These are phyloP conservation scores for Melastoma candidum DNA, from an alignment of 441 rosid genomes.

Conservation along the genomic window DNA sequence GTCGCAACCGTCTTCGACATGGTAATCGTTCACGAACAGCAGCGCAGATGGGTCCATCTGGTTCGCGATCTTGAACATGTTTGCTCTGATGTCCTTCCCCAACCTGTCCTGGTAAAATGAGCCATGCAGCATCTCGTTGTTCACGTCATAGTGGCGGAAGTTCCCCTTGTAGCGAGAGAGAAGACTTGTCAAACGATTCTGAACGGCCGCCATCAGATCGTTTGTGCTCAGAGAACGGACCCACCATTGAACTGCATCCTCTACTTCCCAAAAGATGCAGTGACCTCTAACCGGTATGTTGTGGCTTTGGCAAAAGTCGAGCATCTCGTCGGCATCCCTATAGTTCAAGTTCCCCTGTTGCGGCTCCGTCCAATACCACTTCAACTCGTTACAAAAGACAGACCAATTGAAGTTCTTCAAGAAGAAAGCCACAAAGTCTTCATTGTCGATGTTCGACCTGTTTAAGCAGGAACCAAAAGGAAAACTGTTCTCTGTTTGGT, in stretches of 20 bases:
- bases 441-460: constrained; percentile 72
- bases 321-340: constrained; percentile 82
- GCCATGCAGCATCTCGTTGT: constrained; percentile 94
- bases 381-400: constrained; percentile 84
- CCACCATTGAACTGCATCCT: constrained; percentile 62
- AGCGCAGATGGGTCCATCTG: constrained; percentile 67
- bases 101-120: constrained; percentile 68
- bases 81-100: constrained; percentile 49
- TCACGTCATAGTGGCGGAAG: constrained; percentile 82
- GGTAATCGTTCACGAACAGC: constrained; percentile 85
- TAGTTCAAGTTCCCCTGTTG: constrained; percentile 69
- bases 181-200: constrained; percentile 59
- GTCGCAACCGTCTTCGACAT: constrained; percentile 70
- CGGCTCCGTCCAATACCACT: constrained; percentile 87
- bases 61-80: constrained; percentile 70
- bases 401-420: constrained; percentile 81
- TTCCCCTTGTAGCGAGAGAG: constrained; percentile 68
- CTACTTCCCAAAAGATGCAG: constrained; percentile 94
- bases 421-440: constrained; percentile 73
- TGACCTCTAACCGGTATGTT: constrained; percentile 63
- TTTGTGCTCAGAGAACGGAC: constrained; percentile 45
- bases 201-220: constrained; percentile 49
- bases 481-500: constrained; percentile 64
- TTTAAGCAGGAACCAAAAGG: constrained; percentile 79
- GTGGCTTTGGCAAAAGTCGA: constrained; percentile 46